These are phyloP conservation scores for Chlorencoelia australis DNA, from an alignment of 2,329 filamentous ascomycete species.

Conservation along the genomic window DNA sequence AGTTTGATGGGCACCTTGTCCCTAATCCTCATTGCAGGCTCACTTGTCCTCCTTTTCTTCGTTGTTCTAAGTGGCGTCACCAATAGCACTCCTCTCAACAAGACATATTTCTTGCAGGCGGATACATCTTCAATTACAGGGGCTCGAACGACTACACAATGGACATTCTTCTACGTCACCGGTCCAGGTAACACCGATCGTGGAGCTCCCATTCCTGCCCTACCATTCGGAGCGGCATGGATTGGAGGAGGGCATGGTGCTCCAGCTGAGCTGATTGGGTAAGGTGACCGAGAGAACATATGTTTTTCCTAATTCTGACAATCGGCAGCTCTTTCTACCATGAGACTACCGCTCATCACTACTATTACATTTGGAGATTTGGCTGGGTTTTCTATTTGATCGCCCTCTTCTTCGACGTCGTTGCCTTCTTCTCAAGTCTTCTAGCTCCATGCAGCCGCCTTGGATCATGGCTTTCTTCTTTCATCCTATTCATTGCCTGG, in stretches of 20 bases:
- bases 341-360: slow-evolving; percentile 46
- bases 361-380: slow-evolving; percentile 82
- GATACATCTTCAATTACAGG: slow-evolving; percentile 63
- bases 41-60: slow-evolving; percentile 54
- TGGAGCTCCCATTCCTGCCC: slow-evolving; percentile 47
- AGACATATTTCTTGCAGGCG: slow-evolving; percentile 79
- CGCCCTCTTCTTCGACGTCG: slow-evolving; percentile 64
- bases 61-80: slow-evolving; percentile 51
- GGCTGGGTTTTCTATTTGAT: slow-evolving; percentile 88
- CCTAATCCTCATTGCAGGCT: slow-evolving; percentile 50
- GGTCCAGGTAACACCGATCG: slow-evolving; percentile 55
- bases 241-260: slow-evolving; percentile 42
- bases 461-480: slow-evolving; percentile 55
- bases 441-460: slow-evolving; percentile 62
- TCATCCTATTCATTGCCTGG: slow-evolving; percentile 49
- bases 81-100: slow-evolving; percentile 49
- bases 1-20: slow-evolving; percentile 44
- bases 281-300: slow-evolving; percentile 15
- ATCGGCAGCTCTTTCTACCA: slow-evolving; percentile 39
- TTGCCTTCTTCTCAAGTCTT: slow-evolving; percentile 58
- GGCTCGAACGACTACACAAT: slow-evolving; percentile 58
- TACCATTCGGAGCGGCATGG: slow-evolving; percentile 66
- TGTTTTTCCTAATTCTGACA: slow-evolving; percentile 3
- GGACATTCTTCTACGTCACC: slow-evolving; percentile 88
- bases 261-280: slow-evolving; percentile 44